Evolutionary conservation across 2,329 filamentous ascomycete genomes (phyloP), one percentile per base, ranked within the genome.

Genomic region (Trichoderma afroharzianum): DNA sequence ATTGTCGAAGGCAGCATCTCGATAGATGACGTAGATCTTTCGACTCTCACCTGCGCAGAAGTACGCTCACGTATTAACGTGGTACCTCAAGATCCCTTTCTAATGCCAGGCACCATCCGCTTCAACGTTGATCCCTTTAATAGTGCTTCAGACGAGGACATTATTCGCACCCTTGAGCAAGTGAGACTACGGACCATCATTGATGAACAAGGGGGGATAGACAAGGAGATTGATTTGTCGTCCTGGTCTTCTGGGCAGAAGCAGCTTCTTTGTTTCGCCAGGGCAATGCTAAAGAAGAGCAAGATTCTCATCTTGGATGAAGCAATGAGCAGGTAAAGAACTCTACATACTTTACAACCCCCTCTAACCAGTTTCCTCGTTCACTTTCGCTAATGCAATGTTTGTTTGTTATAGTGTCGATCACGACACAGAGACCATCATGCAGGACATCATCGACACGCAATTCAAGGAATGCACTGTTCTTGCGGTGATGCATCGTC

Each of bases 61-160:
- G 62, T 81, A 0, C 76, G 79, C 1, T 71, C 74, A 2, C 69
- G 76, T 2, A 77, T 88, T 4, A 82, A 83, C 24, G 81, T 81
- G 1, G 77, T 88, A 1, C 82, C 87, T 0, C 87, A 89, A 76
- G 86, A 88, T 58, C 80, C 85, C 0, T 83, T 87, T 68, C 81
- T 87, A 14, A 78, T 88, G 8, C 81, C 82, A 2, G 86, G 85
- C 1, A 84, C 79, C 0, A 77, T 89, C 3, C 82, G 85, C 0
- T 77, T 79, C 4, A 89, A 89, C 69, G 77, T 86, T 1, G 85
- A 88, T 72, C 86, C 86, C 0, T 76, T 77, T 4, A 73, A 74
- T 0, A 69, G 74, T 14, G 77, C 78, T 58, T 78, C 79, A 1
- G 82, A 87, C 59, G 80, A 81, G 3, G 77, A 78, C 1, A 82